A percentile compares a stretch with the other conserved stretches of the same genome.
These are phyloP conservation scores for Arxiozyma heterogenica DNA, from an alignment of 1,139 yeast species.

Conservation along the genomic window DNA sequence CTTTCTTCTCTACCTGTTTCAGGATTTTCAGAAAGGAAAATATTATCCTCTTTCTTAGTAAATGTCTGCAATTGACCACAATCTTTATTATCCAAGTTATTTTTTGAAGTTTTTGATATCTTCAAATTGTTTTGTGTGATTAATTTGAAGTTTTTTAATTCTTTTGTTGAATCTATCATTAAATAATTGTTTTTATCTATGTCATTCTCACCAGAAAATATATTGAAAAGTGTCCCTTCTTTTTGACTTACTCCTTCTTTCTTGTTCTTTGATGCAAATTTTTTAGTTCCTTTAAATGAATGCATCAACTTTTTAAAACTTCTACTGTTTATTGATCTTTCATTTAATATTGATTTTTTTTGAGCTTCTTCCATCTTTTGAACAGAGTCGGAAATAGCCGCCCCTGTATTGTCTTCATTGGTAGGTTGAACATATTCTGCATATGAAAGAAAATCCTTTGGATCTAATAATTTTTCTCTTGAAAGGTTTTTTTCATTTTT, in stretches of 20 bases:
- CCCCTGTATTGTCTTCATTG: not conserved
- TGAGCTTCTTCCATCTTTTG: not conserved
- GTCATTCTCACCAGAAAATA: not conserved
- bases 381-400: not conserved
- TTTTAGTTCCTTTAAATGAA: not conserved
- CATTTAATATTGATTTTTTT: not conserved
- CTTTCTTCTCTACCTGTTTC: not conserved
- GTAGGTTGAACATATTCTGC: not conserved
- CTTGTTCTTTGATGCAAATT: not conserved
- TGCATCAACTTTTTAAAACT: not conserved
- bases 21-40: not conserved
- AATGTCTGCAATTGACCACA: not conserved
- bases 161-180: not conserved
- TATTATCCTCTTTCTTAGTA: not conserved
- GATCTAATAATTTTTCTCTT: not conserved
- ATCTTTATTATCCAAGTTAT: no score
- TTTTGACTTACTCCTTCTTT: not conserved
- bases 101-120: not conserved
- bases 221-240: not conserved
- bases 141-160: not conserved
- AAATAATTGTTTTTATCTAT: not conserved
- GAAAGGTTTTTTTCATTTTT: not conserved
- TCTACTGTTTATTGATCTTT: not conserved
- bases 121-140: not conserved
- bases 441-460: not conserved